These are phyloP conservation scores for Ceratocystis albifundus DNA, from an alignment of 2,329 filamentous ascomycete genomes.

Conservation along the genomic window DNA sequence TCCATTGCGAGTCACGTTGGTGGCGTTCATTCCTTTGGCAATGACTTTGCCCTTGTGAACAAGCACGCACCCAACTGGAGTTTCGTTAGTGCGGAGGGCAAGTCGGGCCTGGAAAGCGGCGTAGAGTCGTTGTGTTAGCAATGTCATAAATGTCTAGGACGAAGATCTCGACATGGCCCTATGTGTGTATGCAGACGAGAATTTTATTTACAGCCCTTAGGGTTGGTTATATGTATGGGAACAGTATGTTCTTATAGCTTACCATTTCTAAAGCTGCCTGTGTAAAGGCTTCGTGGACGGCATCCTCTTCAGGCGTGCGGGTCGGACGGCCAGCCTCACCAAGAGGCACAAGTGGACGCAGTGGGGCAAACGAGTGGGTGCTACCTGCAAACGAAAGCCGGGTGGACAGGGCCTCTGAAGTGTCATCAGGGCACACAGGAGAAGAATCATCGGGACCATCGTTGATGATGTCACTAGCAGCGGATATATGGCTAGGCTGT, in stretches of 20 bases:
- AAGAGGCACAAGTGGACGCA: constrained; percentile 23
- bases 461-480: neutral
- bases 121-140: neutral
- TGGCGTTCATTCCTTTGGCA: constrained; percentile 90
- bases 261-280: constrained; percentile 80
- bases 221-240: neutral
- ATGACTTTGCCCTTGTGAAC: constrained; percentile 71
- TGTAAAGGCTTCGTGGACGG: constrained; percentile 55
- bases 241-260: constrained; percentile 27
- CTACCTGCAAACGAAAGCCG: constrained; percentile 21
- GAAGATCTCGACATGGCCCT: too few relatives aligned
- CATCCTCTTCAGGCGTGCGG: constrained; percentile 29
- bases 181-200: neutral
- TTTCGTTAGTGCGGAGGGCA: constrained; percentile 77
- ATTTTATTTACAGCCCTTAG: neutral
- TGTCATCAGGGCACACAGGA: constrained; percentile 8
- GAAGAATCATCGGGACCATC: constrained; percentile 1
- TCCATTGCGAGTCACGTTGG: constrained; percentile 79
- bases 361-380: constrained; percentile 21
- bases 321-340: constrained; percentile 23
- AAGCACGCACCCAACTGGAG: constrained; percentile 90
- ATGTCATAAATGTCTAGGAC: too few relatives aligned
- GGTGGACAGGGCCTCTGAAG: constrained; percentile 10
- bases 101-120: constrained; percentile 55
- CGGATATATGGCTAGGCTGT: neutral